Conservation (phyloP, 202 grass and related monocot species). For the Saccharum hybrid region DNA sequence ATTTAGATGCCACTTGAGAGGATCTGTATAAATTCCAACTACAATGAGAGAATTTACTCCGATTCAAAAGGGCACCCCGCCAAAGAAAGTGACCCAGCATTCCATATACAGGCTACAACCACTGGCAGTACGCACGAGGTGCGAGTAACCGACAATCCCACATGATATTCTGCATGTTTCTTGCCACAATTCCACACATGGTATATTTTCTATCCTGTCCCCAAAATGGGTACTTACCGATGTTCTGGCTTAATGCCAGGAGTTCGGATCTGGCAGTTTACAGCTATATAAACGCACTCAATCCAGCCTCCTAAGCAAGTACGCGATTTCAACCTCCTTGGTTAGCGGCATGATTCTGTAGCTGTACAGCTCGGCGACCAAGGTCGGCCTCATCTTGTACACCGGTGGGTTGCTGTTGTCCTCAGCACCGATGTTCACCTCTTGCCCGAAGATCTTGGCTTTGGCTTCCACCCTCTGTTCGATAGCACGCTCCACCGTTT, state of each 20-base stretch:
- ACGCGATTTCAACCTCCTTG: constrained; percentile 85
- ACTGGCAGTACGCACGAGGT: neutral
- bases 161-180: neutral
- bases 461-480: constrained; percentile 69
- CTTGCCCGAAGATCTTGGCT: constrained; percentile 82
- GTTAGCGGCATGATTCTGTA: constrained; percentile 94
- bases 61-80: neutral
- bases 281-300: constrained; percentile 38
- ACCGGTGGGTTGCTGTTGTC: constrained; percentile 41
- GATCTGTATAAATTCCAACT: neutral
- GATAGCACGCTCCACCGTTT: constrained; percentile 64
- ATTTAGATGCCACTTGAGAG: neutral
- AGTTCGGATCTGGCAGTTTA: neutral
- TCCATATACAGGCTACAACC: neutral
- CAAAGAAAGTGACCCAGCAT: neutral
- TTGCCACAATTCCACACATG: neutral
- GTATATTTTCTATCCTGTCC: neutral
- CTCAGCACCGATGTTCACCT: constrained; percentile 60
- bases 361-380: constrained; percentile 84
- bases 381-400: constrained; percentile 74
- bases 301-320: constrained; percentile 82
- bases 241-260: neutral
- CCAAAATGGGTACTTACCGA: constrained; percentile 20
- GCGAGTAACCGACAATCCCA: neutral
- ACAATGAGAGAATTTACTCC: neutral